Evolutionary conservation across 768 basidiomycete genomes (phyloP), one percentile per base, ranked within the genome.

Genomic region (Lactifluus volemus): DNA sequence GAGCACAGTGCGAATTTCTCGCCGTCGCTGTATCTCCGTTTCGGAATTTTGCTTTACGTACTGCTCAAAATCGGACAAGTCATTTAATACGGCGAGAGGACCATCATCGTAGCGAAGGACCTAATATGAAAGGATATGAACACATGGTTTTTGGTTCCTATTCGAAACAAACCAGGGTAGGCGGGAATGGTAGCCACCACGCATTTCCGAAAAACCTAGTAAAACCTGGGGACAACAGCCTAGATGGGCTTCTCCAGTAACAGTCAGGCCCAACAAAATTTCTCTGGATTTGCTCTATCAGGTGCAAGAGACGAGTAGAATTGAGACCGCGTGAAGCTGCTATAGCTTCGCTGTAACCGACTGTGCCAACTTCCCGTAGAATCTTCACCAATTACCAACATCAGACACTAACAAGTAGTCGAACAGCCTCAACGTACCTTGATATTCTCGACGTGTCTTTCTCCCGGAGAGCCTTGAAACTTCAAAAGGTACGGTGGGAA

Each of bases 151-250:
- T 38, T 15, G 32, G 61, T 55, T 8, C n/a, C 39, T 3, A 5
- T 21, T 44, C 8, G 10, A 32, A 29, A 76, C 77, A 55, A 65
- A 84, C 85, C 56, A 88, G 73, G 0, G 84, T 82, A 0, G 88
- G 86, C 0, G 89, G 89, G 67, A 92, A 91, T 3, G 88, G 87
- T 32, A 89, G 78, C 80, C 85, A 84, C 84, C 87, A 89, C 9
- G 86, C 82, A 63, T 88, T 86, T 9, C 89, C 89, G 68, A 89
- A 92, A 68, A 74, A 81, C 47, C 76, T 78, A 3, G 74, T 75
- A 57, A 79, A 76, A 0, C 75, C 73, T 0, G 74, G 70, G 4
- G 67, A 65, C 4, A 68, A 52, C 4, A 64, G 59, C 3, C 70
- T 67, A 3, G 67, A 66, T 11, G 76, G 72, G 52, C 72, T 68